These are phyloP conservation scores for Vitis riparia DNA, from an alignment of 164 flowering plant species.

Conservation along the genomic window DNA sequence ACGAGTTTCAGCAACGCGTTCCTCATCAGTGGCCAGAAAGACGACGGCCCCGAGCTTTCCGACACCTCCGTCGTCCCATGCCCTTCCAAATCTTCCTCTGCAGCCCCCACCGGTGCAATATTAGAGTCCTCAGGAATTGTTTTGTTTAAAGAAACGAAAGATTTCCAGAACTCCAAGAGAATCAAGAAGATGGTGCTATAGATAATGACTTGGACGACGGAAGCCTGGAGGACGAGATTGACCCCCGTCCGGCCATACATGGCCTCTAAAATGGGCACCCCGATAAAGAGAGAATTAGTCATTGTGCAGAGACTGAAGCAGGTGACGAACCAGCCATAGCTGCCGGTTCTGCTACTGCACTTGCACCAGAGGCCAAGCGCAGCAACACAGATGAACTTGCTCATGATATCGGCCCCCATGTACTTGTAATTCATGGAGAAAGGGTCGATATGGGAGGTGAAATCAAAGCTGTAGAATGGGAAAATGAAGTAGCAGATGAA, in stretches of 20 bases:
- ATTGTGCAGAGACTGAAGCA: slow-evolving; percentile 26
- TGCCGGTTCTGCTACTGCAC: slow-evolving; percentile 19
- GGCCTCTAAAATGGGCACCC: slow-evolving; percentile 30
- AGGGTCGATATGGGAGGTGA: slow-evolving; percentile 26
- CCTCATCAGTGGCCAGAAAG: slow-evolving; percentile 11
- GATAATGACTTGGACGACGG: slow-evolving; percentile 26
- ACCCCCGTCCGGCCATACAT: slow-evolving; percentile 30
- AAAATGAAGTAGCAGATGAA: slow-evolving; percentile 23
- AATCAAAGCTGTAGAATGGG: slow-evolving; percentile 28
- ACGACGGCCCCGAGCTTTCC: neutral
- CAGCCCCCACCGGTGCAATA: too few relatives aligned
- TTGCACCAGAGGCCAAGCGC: slow-evolving; percentile 27
- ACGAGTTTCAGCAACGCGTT: slow-evolving; percentile 11
- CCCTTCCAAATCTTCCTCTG: slow-evolving; percentile 1
- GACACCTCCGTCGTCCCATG: neutral
- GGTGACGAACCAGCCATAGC: slow-evolving; percentile 32
- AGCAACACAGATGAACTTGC: slow-evolving; percentile 16
- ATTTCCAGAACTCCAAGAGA: slow-evolving; percentile 16
- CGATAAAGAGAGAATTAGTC: slow-evolving; percentile 30
- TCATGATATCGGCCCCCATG: slow-evolving; percentile 28
- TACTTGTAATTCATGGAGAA: slow-evolving; percentile 20
- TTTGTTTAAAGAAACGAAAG: neutral
- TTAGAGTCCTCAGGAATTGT: neutral
- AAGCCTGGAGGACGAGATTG: slow-evolving; percentile 25
- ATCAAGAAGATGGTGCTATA: slow-evolving; percentile 21